Percentiles rank a stretch among this genome's conserved stretches.
phyloP scores from a whole-genome alignment of 2,329 filamentous ascomycete genomes.

The Trichoderma breve region DNA sequence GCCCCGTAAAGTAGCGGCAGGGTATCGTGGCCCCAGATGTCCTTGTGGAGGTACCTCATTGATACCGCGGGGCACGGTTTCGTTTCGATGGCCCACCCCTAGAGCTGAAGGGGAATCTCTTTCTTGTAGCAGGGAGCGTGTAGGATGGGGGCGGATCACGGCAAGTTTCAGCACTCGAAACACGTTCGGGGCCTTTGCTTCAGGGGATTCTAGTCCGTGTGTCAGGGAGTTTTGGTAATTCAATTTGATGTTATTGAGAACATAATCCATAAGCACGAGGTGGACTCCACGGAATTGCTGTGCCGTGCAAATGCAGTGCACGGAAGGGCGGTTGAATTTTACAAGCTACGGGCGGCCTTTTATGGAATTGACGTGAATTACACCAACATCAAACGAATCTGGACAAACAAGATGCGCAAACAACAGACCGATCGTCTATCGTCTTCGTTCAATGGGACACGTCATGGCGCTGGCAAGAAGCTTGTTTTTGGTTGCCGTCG shows the following conservation, averaged over 20 bases:
- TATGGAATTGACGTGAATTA: neutral
- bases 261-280: neutral
- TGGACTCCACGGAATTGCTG: neutral
- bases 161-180: conserved; percentile 16
- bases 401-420: neutral
- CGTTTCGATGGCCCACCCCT: neutral
- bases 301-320: neutral
- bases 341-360: neutral
- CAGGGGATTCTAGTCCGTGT: conserved; percentile 1
- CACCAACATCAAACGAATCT: neutral
- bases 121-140: neutral
- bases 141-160: neutral
- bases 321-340: neutral
- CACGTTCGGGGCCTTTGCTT: neutral
- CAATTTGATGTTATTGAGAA: neutral
- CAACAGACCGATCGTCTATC: neutral
- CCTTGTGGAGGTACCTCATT: conserved; percentile 11
- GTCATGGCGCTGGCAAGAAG: conserved; percentile 17
- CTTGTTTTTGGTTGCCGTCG: conserved; percentile 17
- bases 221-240: neutral
- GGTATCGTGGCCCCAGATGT: conserved; percentile 3
- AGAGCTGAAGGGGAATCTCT: conserved; percentile 8
- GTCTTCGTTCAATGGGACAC: neutral
- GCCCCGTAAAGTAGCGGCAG: conserved; percentile 13
- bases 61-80: conserved; percentile 4